Evolutionary conservation across 495 filamentous ascomycete species (phyloP).

Genomic region (Eremomyces bilateralis): DNA sequence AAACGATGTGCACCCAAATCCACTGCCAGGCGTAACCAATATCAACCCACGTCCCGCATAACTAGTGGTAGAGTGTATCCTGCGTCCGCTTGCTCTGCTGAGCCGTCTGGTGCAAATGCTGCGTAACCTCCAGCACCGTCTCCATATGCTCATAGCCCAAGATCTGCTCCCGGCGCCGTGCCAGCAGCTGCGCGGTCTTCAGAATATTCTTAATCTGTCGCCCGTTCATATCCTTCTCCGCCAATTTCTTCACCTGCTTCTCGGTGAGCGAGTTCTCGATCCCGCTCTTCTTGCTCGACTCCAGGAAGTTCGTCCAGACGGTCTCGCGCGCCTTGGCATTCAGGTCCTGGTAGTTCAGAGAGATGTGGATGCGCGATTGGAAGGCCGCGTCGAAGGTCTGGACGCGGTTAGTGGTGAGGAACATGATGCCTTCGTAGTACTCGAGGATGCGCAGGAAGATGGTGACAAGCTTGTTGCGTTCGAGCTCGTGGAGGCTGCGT

Average conservation of each 20-base stretch:
- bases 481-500: conserved; percentile 17
- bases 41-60: too few species aligned
- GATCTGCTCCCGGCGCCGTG: conserved; percentile 16
- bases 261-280: conserved; percentile 20
- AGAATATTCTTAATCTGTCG: conserved; percentile 44
- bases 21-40: too few species aligned
- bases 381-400: conserved; percentile 21
- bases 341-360: conserved; percentile 21
- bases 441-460: conserved; percentile 31
- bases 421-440: conserved; percentile 36
- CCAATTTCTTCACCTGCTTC: conserved; percentile 22
- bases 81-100: conserved; percentile 12
- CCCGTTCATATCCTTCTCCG: conserved; percentile 30
- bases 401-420: conserved; percentile 20
- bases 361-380: conserved; percentile 22
- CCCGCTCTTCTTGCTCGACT: conserved; percentile 5
- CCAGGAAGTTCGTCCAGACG: conserved; percentile 26
- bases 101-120: conserved; percentile 19
- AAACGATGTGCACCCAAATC: too few species aligned
- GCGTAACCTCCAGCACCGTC: conserved; percentile 25
- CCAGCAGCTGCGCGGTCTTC: conserved; percentile 30
- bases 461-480: conserved; percentile 21
- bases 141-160: conserved; percentile 23
- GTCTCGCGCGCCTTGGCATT: conserved; percentile 11
- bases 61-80: conserved; percentile 5